Evolutionary conservation across 192 early-diverging fungal species (phyloP).

Genomic region (Gamsiella multidivaricata): DNA sequence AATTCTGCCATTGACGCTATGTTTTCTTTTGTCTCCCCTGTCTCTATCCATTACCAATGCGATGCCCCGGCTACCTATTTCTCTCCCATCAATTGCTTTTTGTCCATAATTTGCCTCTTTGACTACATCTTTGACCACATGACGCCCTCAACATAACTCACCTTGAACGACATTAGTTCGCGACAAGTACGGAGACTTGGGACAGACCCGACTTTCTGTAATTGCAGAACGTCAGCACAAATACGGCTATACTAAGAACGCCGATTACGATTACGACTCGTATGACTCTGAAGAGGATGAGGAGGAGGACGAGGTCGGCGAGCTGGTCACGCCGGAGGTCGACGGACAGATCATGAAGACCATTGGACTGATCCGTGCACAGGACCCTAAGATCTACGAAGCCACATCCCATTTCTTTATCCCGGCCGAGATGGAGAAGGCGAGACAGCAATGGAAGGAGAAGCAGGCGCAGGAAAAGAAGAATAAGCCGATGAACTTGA

Average conservation of each 20-base stretch:
- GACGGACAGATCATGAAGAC: conserved; percentile 96
- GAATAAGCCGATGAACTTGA: conserved; percentile 80
- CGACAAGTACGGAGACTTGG: conserved; percentile 70
- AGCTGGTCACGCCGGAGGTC: conserved; percentile 87
- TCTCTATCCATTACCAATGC: not conserved
- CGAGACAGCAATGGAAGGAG: conserved; percentile 72
- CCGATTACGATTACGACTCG: conserved; percentile 62
- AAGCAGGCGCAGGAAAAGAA: conserved; percentile 65
- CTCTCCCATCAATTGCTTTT: too few species aligned
- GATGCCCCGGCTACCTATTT: too few species aligned
- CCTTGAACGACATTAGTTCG: conserved; percentile 54
- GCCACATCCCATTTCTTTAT: conserved; percentile 80
- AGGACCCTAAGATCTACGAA: conserved; percentile 88
- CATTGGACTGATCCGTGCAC: conserved; percentile 79
- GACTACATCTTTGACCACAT: too few species aligned
- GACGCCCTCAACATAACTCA: not conserved
- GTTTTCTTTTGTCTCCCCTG: not conserved
- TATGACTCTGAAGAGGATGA: conserved; percentile 73
- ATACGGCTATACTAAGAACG: conserved; percentile 54
- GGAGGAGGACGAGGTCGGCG: conserved; percentile 83
- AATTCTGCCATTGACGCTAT: not conserved
- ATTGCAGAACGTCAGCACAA: conserved; percentile 56
- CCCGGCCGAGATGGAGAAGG: conserved; percentile 69
- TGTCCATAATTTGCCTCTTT: too few species aligned
- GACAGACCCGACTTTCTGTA: conserved; percentile 27